Evolutionary conservation across 2,329 filamentous ascomycete genomes (phyloP), one percentile per base, ranked within the genome.

Genomic region (Furcasterigmium furcatum): DNA sequence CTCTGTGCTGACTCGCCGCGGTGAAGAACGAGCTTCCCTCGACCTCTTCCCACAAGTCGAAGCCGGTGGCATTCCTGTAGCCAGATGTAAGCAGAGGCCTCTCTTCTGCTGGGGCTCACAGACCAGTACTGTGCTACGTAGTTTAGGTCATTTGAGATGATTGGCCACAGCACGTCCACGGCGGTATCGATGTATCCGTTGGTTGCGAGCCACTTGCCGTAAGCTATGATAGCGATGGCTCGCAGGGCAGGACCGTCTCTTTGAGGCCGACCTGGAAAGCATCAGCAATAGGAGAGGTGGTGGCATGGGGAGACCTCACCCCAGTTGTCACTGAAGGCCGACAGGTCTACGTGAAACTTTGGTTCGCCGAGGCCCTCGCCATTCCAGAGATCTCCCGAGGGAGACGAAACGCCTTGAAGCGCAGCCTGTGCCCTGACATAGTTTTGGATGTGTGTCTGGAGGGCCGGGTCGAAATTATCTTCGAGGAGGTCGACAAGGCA

Each of bases 21-120:
- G 88, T 92, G 65, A 92, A 95, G 71, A 91, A 94, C 1, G 87
- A 91, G 21, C 80, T 84, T 36, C 87, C 86, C 19, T 73, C 70
- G 13, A 91, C 80, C 61, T 94, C 89, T 61, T 94, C 89, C 89
- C 89, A 94, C 3, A 94, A 74, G 61, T 95, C 89, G 57, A 82
- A 94, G 5, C 78, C 77, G 0, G 76, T 79, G 51, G 72, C 63
- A 58, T 79, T 80, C 76, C 70, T 73, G 6, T 2, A 19, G 18
- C 19, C 10, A 14, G 9, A 20, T 42, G 54, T 20, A 53, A 46
- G 10, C 9, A 16, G 6, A 22, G 10, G 5, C n/a, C 13, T 12
- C n/a, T 21, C n/a, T 19, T 32, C 5, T 19, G 14, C 10, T 38
- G 5, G 14, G 16, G 2, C 9, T 13, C 3, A 2, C 63, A 49